These are phyloP conservation scores for Mycena vulgaris DNA, from an alignment of 768 basidiomycete genomes.

Conservation along the genomic window DNA sequence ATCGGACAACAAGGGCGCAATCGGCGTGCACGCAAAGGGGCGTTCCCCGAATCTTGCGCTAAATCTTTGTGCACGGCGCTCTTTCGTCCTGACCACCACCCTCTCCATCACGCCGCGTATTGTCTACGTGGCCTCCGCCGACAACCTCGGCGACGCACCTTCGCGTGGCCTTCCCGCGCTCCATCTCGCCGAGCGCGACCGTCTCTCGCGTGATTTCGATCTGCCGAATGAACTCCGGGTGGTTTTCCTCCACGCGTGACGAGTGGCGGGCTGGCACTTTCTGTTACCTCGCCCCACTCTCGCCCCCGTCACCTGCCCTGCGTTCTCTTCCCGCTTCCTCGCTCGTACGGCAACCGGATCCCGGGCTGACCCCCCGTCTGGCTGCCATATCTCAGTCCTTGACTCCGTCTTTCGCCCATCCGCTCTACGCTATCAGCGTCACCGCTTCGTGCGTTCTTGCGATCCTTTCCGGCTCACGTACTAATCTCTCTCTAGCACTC, in stretches of 20 bases:
- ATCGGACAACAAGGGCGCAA: constrained; percentile 18
- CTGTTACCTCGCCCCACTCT: background rate
- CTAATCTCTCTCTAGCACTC: too few species aligned
- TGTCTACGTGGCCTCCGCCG: constrained; percentile 1
- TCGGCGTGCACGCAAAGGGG: constrained; percentile 16
- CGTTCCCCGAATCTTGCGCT: constrained; percentile 1
- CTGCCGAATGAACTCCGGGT: background rate
- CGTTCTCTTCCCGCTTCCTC: background rate
- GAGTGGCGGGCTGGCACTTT: background rate
- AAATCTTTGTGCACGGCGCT: background rate
- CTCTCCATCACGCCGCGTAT: background rate
- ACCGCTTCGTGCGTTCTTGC: background rate
- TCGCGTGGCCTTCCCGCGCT: background rate
- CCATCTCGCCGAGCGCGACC: background rate
- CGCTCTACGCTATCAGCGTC: too few species aligned
- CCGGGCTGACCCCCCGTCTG: too few species aligned
- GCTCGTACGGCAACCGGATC: too few species aligned
- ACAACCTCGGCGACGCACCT: constrained; percentile 1
- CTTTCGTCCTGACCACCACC: background rate
- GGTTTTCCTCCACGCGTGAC: background rate
- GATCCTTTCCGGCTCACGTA: background rate
- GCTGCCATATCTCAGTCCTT: too few species aligned
- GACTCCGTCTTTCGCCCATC: too few species aligned
- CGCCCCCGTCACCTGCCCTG: background rate
- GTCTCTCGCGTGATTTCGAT: background rate